Evolutionary conservation across 305 asterid species (phyloP).

Genomic region (Striga hermonthica): DNA sequence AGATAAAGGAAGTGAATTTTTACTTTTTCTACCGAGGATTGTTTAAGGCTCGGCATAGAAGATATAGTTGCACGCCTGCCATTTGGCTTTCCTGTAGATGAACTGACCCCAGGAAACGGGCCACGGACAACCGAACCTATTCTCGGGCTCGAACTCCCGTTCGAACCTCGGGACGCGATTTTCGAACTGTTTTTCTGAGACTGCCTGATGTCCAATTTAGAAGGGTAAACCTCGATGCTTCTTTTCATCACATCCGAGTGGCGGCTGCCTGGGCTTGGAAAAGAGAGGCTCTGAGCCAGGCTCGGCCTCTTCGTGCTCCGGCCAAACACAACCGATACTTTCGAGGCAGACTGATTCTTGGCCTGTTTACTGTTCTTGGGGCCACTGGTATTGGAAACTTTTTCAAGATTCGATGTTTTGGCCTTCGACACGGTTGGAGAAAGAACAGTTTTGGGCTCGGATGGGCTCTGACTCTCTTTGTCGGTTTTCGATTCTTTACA

Average conservation of each 20-base stretch:
- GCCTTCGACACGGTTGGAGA: conserved; percentile 34
- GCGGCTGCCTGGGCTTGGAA: conserved; percentile 50
- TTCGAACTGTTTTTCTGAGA: conserved; percentile 41
- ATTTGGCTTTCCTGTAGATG: conserved; percentile 28
- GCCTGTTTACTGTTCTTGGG: conserved; percentile 40
- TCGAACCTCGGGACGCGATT: conserved; percentile 39
- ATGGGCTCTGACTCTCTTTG: conserved; percentile 32
- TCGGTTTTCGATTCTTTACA: conserved; percentile 34
- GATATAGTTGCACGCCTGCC: conserved; percentile 29
- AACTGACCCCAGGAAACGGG: conserved; percentile 37
- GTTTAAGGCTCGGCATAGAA: conserved; percentile 35
- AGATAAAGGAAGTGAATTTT: background rate
- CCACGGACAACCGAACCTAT: conserved; percentile 32
- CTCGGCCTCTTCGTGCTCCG: conserved; percentile 44
- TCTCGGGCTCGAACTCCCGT: conserved; percentile 37
- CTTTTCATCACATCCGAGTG: conserved; percentile 54
- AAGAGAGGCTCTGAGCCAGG: conserved; percentile 62
- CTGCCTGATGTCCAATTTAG: conserved; percentile 39
- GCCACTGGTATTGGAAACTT: conserved; percentile 27
- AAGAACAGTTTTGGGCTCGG: conserved; percentile 33
- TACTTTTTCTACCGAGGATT: conserved; percentile 40
- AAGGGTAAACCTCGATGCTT: conserved; percentile 53
- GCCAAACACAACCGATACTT: conserved; percentile 46
- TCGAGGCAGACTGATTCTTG: conserved; percentile 41
- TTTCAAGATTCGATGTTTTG: conserved; percentile 33